These are phyloP conservation scores for Lasiosphaeris hirsuta DNA, from an alignment of 495 filamentous ascomycete species.

Conservation along the genomic window DNA sequence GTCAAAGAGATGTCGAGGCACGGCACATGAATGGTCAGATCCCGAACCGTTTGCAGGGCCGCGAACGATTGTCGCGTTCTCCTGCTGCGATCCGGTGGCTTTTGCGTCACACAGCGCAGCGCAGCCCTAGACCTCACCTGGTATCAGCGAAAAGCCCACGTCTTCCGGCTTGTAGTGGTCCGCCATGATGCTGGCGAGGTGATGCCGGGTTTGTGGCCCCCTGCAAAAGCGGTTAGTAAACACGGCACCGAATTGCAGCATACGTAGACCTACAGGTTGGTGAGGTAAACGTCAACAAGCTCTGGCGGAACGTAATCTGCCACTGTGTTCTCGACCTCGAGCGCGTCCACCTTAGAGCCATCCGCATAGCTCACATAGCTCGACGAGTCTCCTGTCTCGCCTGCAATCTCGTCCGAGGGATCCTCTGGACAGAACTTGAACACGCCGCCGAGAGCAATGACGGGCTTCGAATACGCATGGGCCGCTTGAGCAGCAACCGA, in stretches of 20 bases:
- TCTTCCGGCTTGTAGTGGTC: constrained; percentile 87
- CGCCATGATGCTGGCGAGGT: constrained; percentile 73
- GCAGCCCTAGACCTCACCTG: constrained; percentile 14
- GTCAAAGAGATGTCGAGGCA: background rate
- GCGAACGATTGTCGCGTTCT: constrained; percentile 18
- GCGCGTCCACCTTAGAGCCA: constrained; percentile 66
- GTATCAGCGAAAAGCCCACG: constrained; percentile 55
- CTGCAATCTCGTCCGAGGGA: constrained; percentile 73
- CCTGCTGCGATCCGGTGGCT: background rate
- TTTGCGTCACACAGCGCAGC: background rate
- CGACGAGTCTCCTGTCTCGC: constrained; percentile 77
- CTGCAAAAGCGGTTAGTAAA: constrained; percentile 44
- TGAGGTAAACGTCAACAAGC: constrained; percentile 83
- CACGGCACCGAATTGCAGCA: background rate
- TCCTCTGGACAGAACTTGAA: constrained; percentile 90
- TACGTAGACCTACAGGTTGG: constrained; percentile 67
- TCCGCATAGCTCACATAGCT: constrained; percentile 71
- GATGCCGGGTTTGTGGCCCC: constrained; percentile 76
- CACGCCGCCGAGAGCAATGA: constrained; percentile 79
- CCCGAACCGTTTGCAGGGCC: constrained; percentile 12
- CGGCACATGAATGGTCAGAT: constrained; percentile 7
- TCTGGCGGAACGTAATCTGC: constrained; percentile 81
- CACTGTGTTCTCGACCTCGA: constrained; percentile 76
- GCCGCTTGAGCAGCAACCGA: constrained; percentile 78
- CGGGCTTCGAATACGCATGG: constrained; percentile 70